Base-by-base conservation (phyloP, 768 basidiomycete genomes). In the Lactifluus volemus region DNA sequence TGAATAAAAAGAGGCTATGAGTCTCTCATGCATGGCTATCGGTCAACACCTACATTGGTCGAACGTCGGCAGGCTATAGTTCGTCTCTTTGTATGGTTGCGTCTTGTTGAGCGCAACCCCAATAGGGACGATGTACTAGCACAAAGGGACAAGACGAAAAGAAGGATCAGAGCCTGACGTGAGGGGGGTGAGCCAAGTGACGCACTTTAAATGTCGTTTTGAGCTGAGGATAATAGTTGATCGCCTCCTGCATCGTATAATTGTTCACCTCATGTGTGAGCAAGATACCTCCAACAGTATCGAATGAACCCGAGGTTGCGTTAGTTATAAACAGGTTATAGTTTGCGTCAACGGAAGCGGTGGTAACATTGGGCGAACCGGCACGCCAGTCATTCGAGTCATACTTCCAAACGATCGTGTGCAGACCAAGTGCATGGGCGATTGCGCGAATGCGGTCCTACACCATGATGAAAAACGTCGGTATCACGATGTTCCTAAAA, bases 341-440 rank as follows among this genome's bases (percentile, higher is more conserved):
- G 38, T 41, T 4, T 2, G 14, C 7, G 32, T 66, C 65, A 8
- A 66, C 63, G 12, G 59, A 42, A 1, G 55, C 49, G 11, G 38
- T 4, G 5, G 57, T 59, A 29, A 61, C 1, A 25, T 42, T 53
- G 41, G 10, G 34, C 9, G 5, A 1, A 39, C 65, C 65, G 8
- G 55, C 63, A 55, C 83, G 69, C 88, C 88, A 91, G 71, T 93
- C 89, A 42, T 78, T 74, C n/a, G 84, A 80, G 67, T 87, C 84
- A 61, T 79, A 83, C 65, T 76, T 70, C 90, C 91, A 92, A 53
- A 92, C 75, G 68, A 92, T 77, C 2, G 88, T 88, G 12, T 79
- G 80, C 15, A 92, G 74, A 41, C 83, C 84, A 65, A 92, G 81
- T 9, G 78, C 83, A 25, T 82, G 69, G 3, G 85, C 82, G 59